These are phyloP conservation scores for Solanum clarkiae DNA, from an alignment of 257 asterid genomes.

Conservation along the genomic window DNA sequence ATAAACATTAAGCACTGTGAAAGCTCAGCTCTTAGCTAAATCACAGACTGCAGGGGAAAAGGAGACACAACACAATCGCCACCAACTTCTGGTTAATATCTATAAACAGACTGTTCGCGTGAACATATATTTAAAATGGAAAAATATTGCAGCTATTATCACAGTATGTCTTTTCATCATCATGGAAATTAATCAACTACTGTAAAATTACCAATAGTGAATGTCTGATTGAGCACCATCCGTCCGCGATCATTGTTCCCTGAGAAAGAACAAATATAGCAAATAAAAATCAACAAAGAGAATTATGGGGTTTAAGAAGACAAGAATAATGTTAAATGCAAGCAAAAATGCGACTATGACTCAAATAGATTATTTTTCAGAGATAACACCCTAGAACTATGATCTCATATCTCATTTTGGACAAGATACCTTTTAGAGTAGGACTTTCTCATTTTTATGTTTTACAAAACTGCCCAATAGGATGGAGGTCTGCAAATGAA, in stretches of 20 bases:
- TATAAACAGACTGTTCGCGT: neutral
- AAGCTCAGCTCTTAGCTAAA: neutral
- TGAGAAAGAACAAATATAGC: constrained; percentile 6
- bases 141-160: neutral
- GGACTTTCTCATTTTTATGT: neutral
- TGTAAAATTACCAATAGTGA: constrained; percentile 65
- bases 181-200: neutral
- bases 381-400: neutral
- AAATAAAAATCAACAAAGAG: neutral
- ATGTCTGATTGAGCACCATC: constrained; percentile 85
- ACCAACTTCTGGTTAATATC: neutral
- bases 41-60: neutral
- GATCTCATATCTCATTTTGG: neutral
- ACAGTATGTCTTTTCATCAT: neutral
- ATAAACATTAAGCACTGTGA: neutral
- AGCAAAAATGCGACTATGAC: neutral
- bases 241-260: constrained; percentile 72
- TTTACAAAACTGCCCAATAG: neutral
- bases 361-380: neutral
- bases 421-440: neutral
- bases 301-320: neutral
- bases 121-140: neutral
- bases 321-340: neutral
- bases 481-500: neutral
- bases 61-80: neutral